These are phyloP conservation scores for Megacollybia marginata DNA, from an alignment of 768 basidiomycete genomes.

Conservation along the genomic window DNA sequence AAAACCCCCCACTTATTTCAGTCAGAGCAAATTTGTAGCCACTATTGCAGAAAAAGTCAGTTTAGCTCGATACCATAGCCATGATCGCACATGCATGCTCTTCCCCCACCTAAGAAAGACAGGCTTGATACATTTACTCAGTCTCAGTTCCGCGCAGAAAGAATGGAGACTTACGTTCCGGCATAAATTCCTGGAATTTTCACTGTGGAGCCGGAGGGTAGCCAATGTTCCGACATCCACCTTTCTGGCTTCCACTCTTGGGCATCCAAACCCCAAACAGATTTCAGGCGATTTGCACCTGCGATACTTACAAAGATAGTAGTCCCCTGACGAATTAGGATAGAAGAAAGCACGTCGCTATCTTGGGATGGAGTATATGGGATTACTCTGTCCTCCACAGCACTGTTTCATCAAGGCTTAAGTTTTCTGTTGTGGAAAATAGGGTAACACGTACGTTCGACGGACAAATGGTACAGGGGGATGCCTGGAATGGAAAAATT, in stretches of 20 bases:
- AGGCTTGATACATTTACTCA: slow-evolving; percentile 28
- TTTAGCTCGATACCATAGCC: background rate
- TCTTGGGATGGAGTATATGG: slow-evolving; percentile 26
- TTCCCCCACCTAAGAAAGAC: slow-evolving; percentile 45
- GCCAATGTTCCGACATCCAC: slow-evolving; percentile 26
- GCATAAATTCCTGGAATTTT: slow-evolving; percentile 44
- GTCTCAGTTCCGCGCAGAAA: background rate
- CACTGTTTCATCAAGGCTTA: slow-evolving; percentile 17
- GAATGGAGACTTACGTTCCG: slow-evolving; percentile 32
- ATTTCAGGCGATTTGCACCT: slow-evolving; percentile 38
- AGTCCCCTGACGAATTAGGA: slow-evolving; percentile 34
- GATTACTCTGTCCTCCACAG: slow-evolving; percentile 33
- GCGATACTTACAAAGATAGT: slow-evolving; percentile 41
- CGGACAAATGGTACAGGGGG: slow-evolving; percentile 41
- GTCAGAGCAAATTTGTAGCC: slow-evolving; percentile 50
- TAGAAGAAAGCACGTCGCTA: slow-evolving; percentile 11
- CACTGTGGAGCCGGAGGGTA: slow-evolving; percentile 7
- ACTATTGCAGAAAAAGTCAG: slow-evolving; percentile 11
- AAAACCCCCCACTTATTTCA: slow-evolving; percentile 44
- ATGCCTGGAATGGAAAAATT: slow-evolving; percentile 24
- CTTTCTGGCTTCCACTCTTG: slow-evolving; percentile 48
- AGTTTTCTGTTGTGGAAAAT: background rate
- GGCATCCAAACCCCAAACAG: slow-evolving; percentile 43
- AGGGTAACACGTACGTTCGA: slow-evolving; percentile 26
- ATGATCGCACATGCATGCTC: slow-evolving; percentile 41